phyloP scores from a whole-genome alignment of 352 stramenopile species.

The Thalassiosira mediterranea region DNA sequence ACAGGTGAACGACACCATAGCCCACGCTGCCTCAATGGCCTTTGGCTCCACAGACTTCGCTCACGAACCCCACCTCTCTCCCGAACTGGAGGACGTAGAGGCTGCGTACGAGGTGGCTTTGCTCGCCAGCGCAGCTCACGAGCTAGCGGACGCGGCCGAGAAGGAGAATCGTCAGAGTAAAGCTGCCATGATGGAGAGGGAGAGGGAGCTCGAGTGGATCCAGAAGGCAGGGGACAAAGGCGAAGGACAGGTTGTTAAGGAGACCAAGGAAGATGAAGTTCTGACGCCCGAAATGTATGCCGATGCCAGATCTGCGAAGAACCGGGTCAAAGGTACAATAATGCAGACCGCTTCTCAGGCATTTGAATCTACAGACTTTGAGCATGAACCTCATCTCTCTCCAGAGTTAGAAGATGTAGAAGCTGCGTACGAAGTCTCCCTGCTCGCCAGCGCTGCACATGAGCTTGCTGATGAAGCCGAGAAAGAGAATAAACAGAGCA shows the following conservation, averaged over 20 bases:
- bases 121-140: neutral
- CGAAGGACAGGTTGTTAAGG: neutral
- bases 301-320: slow-evolving; percentile 15
- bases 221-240: slow-evolving; percentile 17
- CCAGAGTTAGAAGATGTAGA: slow-evolving; percentile 34
- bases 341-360: slow-evolving; percentile 12
- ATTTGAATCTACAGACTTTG: slow-evolving; percentile 39
- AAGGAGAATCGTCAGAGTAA: neutral
- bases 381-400: slow-evolving; percentile 34
- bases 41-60: slow-evolving; percentile 40
- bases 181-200: slow-evolving; percentile 39
- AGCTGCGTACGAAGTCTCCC: slow-evolving; percentile 21
- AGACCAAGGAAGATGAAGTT: slow-evolving; percentile 5
- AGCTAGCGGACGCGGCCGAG: neutral
- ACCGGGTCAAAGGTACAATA: slow-evolving; percentile 29
- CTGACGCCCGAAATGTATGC: slow-evolving; percentile 44
- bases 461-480: slow-evolving; percentile 25
- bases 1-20: slow-evolving; percentile 31
- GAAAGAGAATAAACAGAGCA: slow-evolving; percentile 30
- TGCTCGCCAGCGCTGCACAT: no score
- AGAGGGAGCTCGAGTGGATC: slow-evolving; percentile 44
- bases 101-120: slow-evolving; percentile 13
- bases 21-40: slow-evolving; percentile 7
- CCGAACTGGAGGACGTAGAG: slow-evolving; percentile 35
- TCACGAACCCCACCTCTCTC: slow-evolving; percentile 40